phyloP scores from a whole-genome alignment of 805 yeast species.

The Kodamaea sagamina region DNA sequence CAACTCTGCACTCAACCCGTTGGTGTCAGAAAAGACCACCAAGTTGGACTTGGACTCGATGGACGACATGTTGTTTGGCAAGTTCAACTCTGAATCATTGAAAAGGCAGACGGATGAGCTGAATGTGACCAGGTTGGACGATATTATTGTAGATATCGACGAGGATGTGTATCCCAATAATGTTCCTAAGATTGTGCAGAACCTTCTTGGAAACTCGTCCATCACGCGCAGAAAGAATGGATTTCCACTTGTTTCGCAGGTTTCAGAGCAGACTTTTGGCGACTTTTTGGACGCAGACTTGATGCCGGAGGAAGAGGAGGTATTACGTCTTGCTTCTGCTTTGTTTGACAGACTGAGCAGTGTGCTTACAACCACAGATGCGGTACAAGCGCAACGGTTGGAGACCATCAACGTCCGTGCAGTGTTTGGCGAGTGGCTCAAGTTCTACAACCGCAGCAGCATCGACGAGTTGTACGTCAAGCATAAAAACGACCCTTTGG shows the following conservation, averaged over 20 bases:
- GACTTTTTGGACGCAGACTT: constrained; percentile 18
- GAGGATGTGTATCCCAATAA: constrained; percentile 14
- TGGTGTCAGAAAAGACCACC: constrained; percentile 15
- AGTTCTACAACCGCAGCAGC: constrained; percentile 39
- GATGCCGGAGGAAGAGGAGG: constrained; percentile 25
- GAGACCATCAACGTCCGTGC: constrained; percentile 38
- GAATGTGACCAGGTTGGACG: constrained; percentile 8
- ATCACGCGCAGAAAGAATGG: constrained; percentile 26
- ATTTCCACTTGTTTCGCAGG: constrained; percentile 26
- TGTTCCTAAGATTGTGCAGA: constrained; percentile 19
- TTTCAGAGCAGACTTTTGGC: constrained; percentile 20
- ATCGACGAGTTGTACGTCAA: constrained; percentile 27
- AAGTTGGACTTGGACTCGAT: constrained; percentile 36
- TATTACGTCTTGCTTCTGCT: constrained; percentile 62
- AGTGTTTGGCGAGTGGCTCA: constrained; percentile 59
- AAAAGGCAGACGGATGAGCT: constrained; percentile 18
- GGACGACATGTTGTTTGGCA: constrained; percentile 51
- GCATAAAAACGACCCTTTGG: constrained; percentile 43
- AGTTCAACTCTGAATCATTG: constrained; percentile 30
- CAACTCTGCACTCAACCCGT: constrained; percentile 43
- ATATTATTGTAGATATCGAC: constrained; percentile 8
- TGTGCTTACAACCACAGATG: constrained; percentile 3
- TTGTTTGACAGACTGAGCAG: constrained; percentile 45
- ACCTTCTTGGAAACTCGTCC: constrained; percentile 25
- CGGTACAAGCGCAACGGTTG: constrained; percentile 18